Base-by-base conservation (phyloP, 2,329 filamentous ascomycete species). In the Epicoccum nigrum region DNA sequence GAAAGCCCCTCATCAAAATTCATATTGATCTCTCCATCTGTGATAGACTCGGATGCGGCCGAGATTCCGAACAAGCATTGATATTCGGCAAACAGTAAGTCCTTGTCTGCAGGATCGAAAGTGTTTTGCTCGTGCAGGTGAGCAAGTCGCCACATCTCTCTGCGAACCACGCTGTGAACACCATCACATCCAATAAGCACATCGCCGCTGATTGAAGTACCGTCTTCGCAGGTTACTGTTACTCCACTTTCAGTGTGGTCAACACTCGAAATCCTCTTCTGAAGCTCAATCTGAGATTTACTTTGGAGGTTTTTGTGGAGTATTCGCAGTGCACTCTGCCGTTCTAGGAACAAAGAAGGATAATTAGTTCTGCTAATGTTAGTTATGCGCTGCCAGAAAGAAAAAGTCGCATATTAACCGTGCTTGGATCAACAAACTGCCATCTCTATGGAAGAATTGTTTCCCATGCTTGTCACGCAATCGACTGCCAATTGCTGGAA, bases 121-220 rank as follows among this genome's bases (percentile, higher is more conserved):
- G 46, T 40, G 8, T 25, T 30, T 9, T 43, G 41, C 8, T 52
- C 46, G 2, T 46, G 35, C 7, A 42, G 31, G 12, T 51, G 37
- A 28, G 48, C 48, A 21, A 46, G 31, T 7, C 48, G 37, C 59
- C 59, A 60, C 58, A 63, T 63, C 16, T 61, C 56, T 1, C 30
- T n/a, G 8, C 58, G 35, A 2, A 61, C 48, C 2, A 25, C 37
- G 34, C 59, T 63, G 27, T 62, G 61, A 2, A 59, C 41, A 2
- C 61, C 61, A 32, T 64, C 61, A 0, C 54, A 56, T 11, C 62
- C 58, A 12, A 63, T 35, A 7, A 63, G 19, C 3, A 65, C 25
- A 13, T 58, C 54, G 2, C 56, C 62, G 4, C 5, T 23, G 32
- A 39, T 46, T 0, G 5, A 37, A 1, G 44, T 33, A 20, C 61